Evolutionary conservation across 306 rosid genomes (phyloP), one percentile per base, ranked within the genome.

Genomic region (Benincasa hispida): DNA sequence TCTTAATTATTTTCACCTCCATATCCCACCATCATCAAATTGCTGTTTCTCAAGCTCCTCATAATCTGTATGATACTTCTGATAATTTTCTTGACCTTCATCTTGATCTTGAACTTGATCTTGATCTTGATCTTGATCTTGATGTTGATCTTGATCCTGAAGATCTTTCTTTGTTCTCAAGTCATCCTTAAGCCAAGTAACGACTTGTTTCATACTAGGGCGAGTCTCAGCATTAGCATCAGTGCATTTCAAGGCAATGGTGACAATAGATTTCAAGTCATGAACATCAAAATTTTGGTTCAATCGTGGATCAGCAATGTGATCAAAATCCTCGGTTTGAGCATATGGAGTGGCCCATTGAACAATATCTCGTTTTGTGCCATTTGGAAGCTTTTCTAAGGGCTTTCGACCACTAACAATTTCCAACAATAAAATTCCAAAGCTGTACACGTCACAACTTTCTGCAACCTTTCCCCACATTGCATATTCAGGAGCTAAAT

Each of bases 401-500:
- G 98, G 97, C 81, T 87, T 91, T 76, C 86, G 84, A 5, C 88
- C 96, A 61, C 92, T 87, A 2, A 86, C 78, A 15, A 93, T 85
- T 55, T 93, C 98, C 53, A 93, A 30, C 19, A 93, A 89, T 73
- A 91, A 78, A 79, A 93, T 89, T 22, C 98, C 98, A 78, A 90
- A 93, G 82, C 97, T 91, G 39, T 88, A 93, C 10, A 93, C 97
- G 61, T 93, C 98, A 22, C 97, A 91, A 3, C 94, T 84, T 77
- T 85, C 96, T 0, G 96, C 88, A 55, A 93, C 98, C 48, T 93
- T 90, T 0, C 97, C 93, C 98, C 96, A 93, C 97, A 93, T 91
- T 13, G 98, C 98, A 14, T 93, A 93, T 63, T 93, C 98, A 1
- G 97, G 98, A 7, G 98, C 98, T 28, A 93, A 84, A 73, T 93